These are phyloP conservation scores for Fomitopsis palustris DNA, from an alignment of 1,284 basidiomycete species.

Conservation along the genomic window DNA sequence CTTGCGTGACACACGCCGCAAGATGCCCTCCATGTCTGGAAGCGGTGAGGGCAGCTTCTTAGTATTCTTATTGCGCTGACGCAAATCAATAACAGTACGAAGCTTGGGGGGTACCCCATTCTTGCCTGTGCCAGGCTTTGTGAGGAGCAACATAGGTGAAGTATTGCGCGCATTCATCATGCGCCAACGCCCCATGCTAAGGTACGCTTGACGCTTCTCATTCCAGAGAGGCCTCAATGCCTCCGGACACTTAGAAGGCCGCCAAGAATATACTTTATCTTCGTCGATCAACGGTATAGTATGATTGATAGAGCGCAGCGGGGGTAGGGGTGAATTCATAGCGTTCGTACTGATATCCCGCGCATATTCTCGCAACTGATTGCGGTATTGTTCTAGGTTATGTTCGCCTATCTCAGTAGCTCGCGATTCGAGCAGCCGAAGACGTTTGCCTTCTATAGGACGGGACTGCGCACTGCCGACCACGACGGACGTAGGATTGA, in stretches of 20 bases:
- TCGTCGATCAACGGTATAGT: conserved; percentile 35
- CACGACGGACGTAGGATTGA: conserved; percentile 18
- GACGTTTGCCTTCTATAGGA: conserved; percentile 17
- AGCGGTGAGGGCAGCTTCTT: too few relatives aligned
- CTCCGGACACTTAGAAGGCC: conserved; percentile 30
- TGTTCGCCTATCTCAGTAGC: conserved; percentile 16
- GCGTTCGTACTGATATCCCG: conserved; percentile 25
- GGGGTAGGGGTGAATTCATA: conserved; percentile 26
- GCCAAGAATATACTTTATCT: conserved; percentile 25
- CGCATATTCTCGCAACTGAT: conserved; percentile 17
- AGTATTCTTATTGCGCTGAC: conserved; percentile 32
- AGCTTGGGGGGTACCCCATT: conserved; percentile 13
- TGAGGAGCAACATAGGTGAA: conserved; percentile 34
- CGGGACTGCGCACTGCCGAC: conserved; percentile 14
- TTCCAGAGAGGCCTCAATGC: conserved; percentile 29
- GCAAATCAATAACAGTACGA: conserved; percentile 30
- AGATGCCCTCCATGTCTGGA: too few relatives aligned
- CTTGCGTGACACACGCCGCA: too few relatives aligned
- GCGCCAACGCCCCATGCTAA: conserved; percentile 27
- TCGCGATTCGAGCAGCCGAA: conserved; percentile 7
- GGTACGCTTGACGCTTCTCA: conserved; percentile 26
- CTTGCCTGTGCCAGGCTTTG: conserved; percentile 5
- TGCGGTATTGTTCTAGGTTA: conserved; percentile 9
- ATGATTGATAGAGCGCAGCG: conserved; percentile 35
- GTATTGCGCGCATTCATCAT: conserved; percentile 25